phyloP scores from a whole-genome alignment of 164 flowering plant species.

The Tetracentron sinense region DNA sequence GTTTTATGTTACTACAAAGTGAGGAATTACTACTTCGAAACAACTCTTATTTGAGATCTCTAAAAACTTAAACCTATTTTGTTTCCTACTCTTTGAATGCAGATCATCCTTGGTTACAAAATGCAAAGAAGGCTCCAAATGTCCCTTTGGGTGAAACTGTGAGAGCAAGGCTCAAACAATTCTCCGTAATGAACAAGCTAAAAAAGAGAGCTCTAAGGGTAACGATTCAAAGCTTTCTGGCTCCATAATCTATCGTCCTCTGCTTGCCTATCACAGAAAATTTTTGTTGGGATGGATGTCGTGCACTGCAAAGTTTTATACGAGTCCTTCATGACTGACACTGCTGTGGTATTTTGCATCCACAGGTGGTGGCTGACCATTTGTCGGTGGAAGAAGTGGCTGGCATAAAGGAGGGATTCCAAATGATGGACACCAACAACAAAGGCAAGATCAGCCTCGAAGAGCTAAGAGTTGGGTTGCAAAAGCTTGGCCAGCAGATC shows the following conservation, averaged over 20 bases:
- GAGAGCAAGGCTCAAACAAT: constrained; percentile 85
- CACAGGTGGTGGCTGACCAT: constrained; percentile 84
- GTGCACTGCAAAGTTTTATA: no score
- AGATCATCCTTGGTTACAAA: constrained; percentile 94
- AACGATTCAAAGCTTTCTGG: no score
- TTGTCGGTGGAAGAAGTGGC: constrained; percentile 89
- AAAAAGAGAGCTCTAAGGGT: constrained; percentile 94
- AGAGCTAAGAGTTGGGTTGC: constrained; percentile 60
- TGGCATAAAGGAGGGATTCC: constrained; percentile 81
- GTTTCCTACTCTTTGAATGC: constrained; percentile 19
- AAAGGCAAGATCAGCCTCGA: constrained; percentile 65
- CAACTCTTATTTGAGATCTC: neutral
- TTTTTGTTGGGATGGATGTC: no score
- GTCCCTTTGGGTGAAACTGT: constrained; percentile 87
- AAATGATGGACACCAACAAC: constrained; percentile 64
- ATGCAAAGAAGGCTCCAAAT: constrained; percentile 86
- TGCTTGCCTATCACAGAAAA: no score
- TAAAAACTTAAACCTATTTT: neutral
- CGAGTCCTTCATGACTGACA: constrained; percentile 2
- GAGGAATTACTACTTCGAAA: neutral
- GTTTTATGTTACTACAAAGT: no score
- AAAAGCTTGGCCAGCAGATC: constrained; percentile 71
- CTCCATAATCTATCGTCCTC: no score
- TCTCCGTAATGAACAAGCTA: constrained; percentile 89
- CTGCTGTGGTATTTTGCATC: constrained; percentile 9